Evolutionary conservation across 2,329 filamentous ascomycete genomes (phyloP), one percentile per base, ranked within the genome.

Genomic region (Fusarium caatingaense): DNA sequence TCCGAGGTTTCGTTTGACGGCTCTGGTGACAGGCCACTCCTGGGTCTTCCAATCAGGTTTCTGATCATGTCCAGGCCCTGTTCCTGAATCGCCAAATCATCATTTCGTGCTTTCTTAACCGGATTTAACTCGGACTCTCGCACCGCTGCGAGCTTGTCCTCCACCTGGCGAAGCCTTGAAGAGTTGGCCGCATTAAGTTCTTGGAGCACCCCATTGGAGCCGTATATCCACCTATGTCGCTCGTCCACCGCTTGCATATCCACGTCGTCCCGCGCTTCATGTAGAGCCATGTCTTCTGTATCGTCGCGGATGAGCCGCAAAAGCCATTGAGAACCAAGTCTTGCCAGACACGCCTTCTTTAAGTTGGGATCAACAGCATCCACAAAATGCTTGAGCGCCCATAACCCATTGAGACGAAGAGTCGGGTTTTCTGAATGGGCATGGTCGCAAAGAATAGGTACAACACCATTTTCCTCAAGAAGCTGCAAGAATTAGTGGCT

Each of bases 341-440:
- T 89, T 51, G 94, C 89, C 15, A 98, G 82, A 64, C 93, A 93
- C 49, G 88, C 86, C 74, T 91, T 91, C 80, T 96, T 97, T 71
- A 92, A 83, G 15, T 91, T 87, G 46, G 91, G 89, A 20, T 87
- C 86, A 8, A 92, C 88, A 23, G 89, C 90, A 68, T 92, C 87
- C 5, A 97, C 91, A 51, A 98, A 86, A 80, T 98, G 93, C 77
- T 98, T 98, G 61, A 99, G 83, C 8, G 94, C 93, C 95, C 96
- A 99, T 3, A 99, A 81, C 23, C 94, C 94, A 74, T 96, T 94
- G 27, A 97, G 85, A 25, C 93, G 89, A 56, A 98, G 84, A 48
- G 90, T 88, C n/a, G 92, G 87, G 75, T 95, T 92, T 48, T 87
- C 86, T 1, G 93, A 96, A 78, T 92, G 92, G 3, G 94, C 93